Conservation (phyloP, 345 rosid species). For the Viola odorata region DNA sequence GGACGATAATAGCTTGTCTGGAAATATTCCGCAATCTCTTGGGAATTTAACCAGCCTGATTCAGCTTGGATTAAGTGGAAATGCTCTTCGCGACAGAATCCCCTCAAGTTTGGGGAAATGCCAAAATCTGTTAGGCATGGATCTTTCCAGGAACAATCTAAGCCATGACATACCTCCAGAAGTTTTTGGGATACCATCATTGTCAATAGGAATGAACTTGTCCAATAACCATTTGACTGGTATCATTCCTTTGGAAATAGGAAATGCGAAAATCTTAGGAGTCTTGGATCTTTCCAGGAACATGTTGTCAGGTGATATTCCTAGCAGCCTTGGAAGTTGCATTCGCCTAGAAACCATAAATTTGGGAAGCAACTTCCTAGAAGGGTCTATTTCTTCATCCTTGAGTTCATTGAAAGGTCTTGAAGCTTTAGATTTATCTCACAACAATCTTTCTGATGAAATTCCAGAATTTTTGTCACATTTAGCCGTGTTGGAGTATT, state of each 20-base stretch:
- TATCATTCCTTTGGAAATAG: slow-evolving; percentile 7
- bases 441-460: too few species aligned
- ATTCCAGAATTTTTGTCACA: too few species aligned
- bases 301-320: slow-evolving; percentile 15
- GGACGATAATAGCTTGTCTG: too few species aligned
- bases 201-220: neutral
- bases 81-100: slow-evolving; percentile 13
- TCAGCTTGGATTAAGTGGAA: neutral
- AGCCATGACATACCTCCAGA: slow-evolving; percentile 10
- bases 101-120: slow-evolving; percentile 11
- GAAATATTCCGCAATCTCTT: slow-evolving; percentile 7
- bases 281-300: neutral
- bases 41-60: slow-evolving; percentile 4
- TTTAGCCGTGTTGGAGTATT: too few species aligned
- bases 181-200: slow-evolving; percentile 11
- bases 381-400: too few species aligned
- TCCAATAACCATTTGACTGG: slow-evolving; percentile 3
- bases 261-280: slow-evolving; percentile 4
- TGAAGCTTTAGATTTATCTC: too few species aligned
- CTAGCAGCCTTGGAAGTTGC: slow-evolving; percentile 8
- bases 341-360: slow-evolving; percentile 1
- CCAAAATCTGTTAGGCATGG: neutral
- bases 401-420: slow-evolving; percentile 7
- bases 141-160: slow-evolving; percentile 1
- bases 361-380: too few species aligned